Evolutionary conservation across 2,329 filamentous ascomycete genomes (phyloP).

Genomic region (Colletotrichum trifolii): DNA sequence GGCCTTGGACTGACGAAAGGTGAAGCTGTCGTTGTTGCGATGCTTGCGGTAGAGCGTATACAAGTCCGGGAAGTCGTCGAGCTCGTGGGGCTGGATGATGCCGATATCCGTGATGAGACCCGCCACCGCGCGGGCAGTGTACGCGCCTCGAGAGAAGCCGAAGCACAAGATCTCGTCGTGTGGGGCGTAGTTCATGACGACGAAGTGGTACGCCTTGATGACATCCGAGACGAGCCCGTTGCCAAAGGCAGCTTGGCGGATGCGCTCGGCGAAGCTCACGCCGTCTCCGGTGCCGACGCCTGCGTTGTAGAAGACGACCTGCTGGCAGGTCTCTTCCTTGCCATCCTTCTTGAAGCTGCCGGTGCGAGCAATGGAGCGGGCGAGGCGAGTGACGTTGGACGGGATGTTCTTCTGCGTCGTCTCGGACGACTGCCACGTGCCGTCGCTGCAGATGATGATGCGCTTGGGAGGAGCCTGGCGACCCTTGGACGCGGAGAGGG

Average conservation of each 20-base stretch:
- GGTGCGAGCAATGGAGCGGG: background rate
- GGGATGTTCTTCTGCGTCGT: conserved; percentile 9
- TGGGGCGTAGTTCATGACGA: conserved; percentile 50
- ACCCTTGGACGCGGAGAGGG: background rate
- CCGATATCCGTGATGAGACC: conserved; percentile 47
- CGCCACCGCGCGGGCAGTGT: conserved; percentile 52
- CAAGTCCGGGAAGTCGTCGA: conserved; percentile 34
- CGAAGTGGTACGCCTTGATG: conserved; percentile 50
- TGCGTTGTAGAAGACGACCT: background rate
- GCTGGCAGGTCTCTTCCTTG: background rate
- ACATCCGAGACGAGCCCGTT: conserved; percentile 28
- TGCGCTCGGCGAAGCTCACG: background rate
- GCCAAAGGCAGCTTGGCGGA: conserved; percentile 6
- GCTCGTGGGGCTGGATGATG: conserved; percentile 33
- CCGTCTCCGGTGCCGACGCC: conserved; percentile 6
- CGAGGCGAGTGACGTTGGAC: conserved; percentile 17
- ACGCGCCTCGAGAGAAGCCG: conserved; percentile 54
- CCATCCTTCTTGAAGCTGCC: background rate
- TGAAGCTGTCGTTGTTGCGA: background rate
- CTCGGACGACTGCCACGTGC: conserved; percentile 32
- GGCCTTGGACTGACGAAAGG: conserved; percentile 2
- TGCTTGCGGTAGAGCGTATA: background rate
- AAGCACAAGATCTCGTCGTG: conserved; percentile 50
- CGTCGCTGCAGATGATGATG: conserved; percentile 30
- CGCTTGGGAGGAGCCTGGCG: conserved; percentile 11